A percentile compares a stretch with the other conserved stretches of the same genome.
These are phyloP conservation scores for Arabidopsis thaliana DNA, from an alignment of 345 rosid species.

Conservation along the genomic window TAIR10.1 NC_003070.9:28809501-28810000, in stretches of 20 bases:
- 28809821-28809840: conserved; percentile 6
- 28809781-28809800: conserved; percentile 6
- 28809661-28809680: not conserved
- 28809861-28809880: not conserved
- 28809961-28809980: not conserved
- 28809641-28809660: conserved; percentile 27
- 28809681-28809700: not conserved
- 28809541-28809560: not conserved
- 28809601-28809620: conserved; percentile 1
- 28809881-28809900: conserved; percentile 7
- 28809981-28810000: not conserved
- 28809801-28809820: not conserved
- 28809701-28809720: not conserved
- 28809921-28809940: conserved; percentile 16
- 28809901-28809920: conserved; percentile 5
- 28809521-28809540: not conserved
- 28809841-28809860: conserved; percentile 18
- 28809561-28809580: not conserved
- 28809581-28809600: conserved; percentile 14
- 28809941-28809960: not conserved
- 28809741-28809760: conserved; percentile 22
- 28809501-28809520: not conserved
- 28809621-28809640: not conserved
- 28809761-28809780: not conserved
- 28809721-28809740: not conserved